Evolutionary conservation across 176 grass and related monocot species (phyloP).

Genomic region (Neostapfia colusana): DNA sequence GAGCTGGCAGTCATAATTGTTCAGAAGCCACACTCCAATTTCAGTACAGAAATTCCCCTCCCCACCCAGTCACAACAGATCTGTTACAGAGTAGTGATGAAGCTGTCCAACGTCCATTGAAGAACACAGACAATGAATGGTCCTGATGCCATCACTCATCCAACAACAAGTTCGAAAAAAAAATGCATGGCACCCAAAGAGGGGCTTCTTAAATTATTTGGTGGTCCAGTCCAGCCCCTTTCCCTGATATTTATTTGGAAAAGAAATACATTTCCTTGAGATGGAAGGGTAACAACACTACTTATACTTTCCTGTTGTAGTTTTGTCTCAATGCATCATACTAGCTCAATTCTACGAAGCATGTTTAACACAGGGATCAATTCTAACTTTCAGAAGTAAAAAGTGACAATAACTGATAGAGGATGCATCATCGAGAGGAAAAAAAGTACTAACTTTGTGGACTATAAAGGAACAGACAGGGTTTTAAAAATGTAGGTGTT

Average conservation of each 20-base stretch:
- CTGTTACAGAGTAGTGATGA: not conserved
- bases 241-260: not conserved
- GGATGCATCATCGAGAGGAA: not conserved
- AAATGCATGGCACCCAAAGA: not conserved
- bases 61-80: not conserved
- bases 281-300: conserved; percentile 12
- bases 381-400: not conserved
- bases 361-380: not conserved
- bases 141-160: not conserved
- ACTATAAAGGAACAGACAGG: too few relatives aligned
- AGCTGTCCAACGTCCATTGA: not conserved
- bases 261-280: not conserved
- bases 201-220: conserved; percentile 30
- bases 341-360: not conserved
- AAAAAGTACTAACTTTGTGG: too few relatives aligned
- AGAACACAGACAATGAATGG: not conserved
- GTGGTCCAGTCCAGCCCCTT: conserved; percentile 11
- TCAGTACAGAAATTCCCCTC: not conserved
- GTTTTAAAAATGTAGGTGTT: too few relatives aligned
- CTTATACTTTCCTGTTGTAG: not conserved
- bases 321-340: conserved; percentile 3
- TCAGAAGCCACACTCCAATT: conserved; percentile 1
- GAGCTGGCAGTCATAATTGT: not conserved
- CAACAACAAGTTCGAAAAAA: conserved; percentile 1
- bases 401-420: not conserved